These are phyloP conservation scores for Plasmodium yoelii DNA, from an alignment of 169 alveolate genomes.

Conservation along the genomic window DNA sequence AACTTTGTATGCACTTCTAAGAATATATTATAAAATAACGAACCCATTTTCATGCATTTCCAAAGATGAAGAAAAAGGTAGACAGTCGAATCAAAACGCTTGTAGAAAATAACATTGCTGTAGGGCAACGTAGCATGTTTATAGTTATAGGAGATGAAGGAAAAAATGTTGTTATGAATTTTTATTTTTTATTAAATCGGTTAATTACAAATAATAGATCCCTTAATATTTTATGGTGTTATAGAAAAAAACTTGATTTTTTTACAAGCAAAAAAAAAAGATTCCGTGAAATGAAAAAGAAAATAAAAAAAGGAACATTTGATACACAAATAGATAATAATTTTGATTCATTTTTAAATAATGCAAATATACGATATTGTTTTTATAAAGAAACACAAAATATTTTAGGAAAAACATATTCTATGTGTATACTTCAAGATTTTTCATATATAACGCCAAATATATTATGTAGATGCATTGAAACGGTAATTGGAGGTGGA, in stretches of 20 bases:
- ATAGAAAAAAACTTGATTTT: conserved; percentile 98
- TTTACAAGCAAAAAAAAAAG: conserved; percentile 97
- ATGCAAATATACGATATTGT: conserved; percentile 97
- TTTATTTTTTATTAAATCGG: conserved; percentile 87
- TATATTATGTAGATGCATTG: conserved; percentile 99
- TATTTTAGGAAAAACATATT: conserved; percentile 96
- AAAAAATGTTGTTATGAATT: conserved; percentile 94
- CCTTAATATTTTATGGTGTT: conserved; percentile 98
- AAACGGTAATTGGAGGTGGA: conserved; percentile 99
- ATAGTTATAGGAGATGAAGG: conserved; percentile 98
- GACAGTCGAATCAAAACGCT: conserved; percentile 94
- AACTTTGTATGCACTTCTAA: too few relatives aligned
- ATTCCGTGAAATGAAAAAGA: conserved; percentile 93
- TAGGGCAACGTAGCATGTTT: conserved; percentile 95
- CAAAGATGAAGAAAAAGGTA: conserved; percentile 95
- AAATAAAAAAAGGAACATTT: conserved; percentile 93
- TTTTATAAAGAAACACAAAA: conserved; percentile 97
- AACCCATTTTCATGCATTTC: too few relatives aligned
- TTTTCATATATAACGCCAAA: conserved; percentile 99
- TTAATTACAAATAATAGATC: conserved; percentile 79
- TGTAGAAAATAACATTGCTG: conserved; percentile 93
- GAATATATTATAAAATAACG: too few relatives aligned
- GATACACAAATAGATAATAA: conserved; percentile 97
- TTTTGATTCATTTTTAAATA: conserved; percentile 95
- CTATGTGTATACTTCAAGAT: conserved; percentile 97